Base-by-base conservation (phyloP, 352 stramenopile species). In the Pythium angustatum region DNA sequence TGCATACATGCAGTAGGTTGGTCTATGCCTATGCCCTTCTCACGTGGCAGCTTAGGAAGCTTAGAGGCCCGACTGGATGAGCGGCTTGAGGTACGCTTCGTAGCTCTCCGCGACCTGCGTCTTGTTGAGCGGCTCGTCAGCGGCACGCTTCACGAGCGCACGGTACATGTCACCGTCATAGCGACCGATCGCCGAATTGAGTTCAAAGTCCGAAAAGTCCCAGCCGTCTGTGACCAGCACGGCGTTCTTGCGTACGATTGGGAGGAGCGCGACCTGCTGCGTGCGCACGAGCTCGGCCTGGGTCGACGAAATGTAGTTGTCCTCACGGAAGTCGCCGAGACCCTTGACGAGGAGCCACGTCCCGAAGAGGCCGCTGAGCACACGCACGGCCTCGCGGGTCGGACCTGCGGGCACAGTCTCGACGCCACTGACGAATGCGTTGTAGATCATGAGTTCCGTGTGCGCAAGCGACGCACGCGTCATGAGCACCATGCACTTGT, bases 81-180 rank as follows among this genome's bases (percentile, higher is more conserved):
- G 51, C 50, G 67, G 66, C 70, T 75, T 72, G 24, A 72, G 62
- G 58, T 81, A 90, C 58, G 72, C 21, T 45, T 79, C 75, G 62
- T 91, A 91, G 63, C 78, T 76, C 36, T 81, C 79, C 0, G 75
- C 71, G 0, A 89, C 78, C 43, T 79, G 65, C 14, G 75, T 78
- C 48, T 74, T 76, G 72, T 91, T 91, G 3, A 91, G 60, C 28
- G 79, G 79, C 53, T 91, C 80, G 22, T 85, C 69, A 3, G 45
- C 58, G 0, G 82, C 73, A 15, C 71, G 78, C 52, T 71, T 55
- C 10, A 88, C 75, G 30, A 91, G 28, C 28, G 80, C 81, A 30
- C 77, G 77, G 71, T 90, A 90, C 0, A 90, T 75, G 58, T 90
- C 81, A 19, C 81, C 79, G 40, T 90, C 81, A 66, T 85, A 90